Evolutionary conservation across 129 eudicot species (phyloP).

Genomic region (Deinandra increscens): DNA sequence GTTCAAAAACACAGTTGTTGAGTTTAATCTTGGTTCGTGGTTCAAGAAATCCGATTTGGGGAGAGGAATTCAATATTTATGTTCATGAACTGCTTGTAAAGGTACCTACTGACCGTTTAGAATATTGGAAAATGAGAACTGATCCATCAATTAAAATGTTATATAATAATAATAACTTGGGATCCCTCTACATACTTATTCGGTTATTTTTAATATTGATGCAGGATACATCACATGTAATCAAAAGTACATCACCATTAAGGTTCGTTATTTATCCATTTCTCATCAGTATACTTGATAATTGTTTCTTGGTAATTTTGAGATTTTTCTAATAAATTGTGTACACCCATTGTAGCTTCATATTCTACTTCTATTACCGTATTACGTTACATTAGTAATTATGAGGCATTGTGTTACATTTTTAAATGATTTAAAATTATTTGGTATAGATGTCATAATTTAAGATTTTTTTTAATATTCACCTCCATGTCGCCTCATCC

Average conservation of each 20-base stretch:
- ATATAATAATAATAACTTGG: too few species aligned
- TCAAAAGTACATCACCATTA: slow-evolving; percentile 26
- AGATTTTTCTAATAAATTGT: neutral
- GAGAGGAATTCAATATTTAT: slow-evolving; percentile 87
- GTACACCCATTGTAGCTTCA: neutral
- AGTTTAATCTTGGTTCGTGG: slow-evolving; percentile 99
- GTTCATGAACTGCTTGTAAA: slow-evolving; percentile 90
- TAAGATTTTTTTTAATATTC: neutral
- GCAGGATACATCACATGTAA: slow-evolving; percentile 39
- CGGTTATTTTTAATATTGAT: slow-evolving; percentile 18
- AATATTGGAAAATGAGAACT: slow-evolving; percentile 18
- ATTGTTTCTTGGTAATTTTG: neutral
- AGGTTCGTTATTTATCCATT: slow-evolving; percentile 39
- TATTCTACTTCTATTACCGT: neutral
- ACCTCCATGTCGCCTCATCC: neutral
- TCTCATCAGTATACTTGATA: slow-evolving; percentile 8
- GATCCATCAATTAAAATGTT: neutral
- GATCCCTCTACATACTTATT: too few species aligned
- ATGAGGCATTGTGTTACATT: neutral
- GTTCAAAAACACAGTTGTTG: too few species aligned
- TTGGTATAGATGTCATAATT: neutral
- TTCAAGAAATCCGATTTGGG: slow-evolving; percentile 99
- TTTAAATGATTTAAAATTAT: neutral
- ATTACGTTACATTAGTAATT: neutral
- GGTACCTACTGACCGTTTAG: slow-evolving; percentile 45